phyloP scores from a whole-genome alignment of 2,329 filamentous ascomycete genomes.

The Sarocladiaceae sp. region DNA sequence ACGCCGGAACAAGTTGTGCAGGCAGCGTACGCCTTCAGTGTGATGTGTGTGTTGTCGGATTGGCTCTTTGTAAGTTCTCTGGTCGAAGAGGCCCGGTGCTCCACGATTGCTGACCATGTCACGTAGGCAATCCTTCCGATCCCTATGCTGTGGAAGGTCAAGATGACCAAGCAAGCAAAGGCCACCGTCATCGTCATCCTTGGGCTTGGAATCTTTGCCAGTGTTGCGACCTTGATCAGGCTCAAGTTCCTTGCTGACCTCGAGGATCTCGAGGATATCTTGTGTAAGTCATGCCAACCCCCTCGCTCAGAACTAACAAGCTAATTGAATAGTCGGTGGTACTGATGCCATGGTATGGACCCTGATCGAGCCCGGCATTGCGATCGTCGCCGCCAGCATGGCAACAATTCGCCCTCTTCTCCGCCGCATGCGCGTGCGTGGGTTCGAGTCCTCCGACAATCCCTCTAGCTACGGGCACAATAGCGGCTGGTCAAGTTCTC shows the following conservation, averaged over 20 bases:
- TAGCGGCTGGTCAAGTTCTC: neutral
- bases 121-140: conserved; percentile 43
- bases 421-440: conserved; percentile 38
- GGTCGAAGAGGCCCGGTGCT: neutral
- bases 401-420: conserved; percentile 50
- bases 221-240: conserved; percentile 46
- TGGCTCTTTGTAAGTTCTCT: conserved; percentile 40
- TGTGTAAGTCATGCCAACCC: conserved; percentile 42
- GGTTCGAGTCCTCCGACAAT: conserved; percentile 36
- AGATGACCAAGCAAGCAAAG: conserved; percentile 47
- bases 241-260: conserved; percentile 42
- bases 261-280: conserved; percentile 36
- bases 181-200: conserved; percentile 43
- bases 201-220: conserved; percentile 47
- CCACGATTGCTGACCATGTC: conserved; percentile 8
- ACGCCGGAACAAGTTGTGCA: conserved; percentile 35
- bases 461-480: conserved; percentile 12
- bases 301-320: neutral
- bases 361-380: conserved; percentile 49
- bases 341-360: conserved; percentile 52
- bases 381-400: conserved; percentile 47
- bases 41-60: conserved; percentile 47
- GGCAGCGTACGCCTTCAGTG: conserved; percentile 45
- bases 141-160: conserved; percentile 48
- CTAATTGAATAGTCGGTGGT: conserved; percentile 30